phyloP scores from a whole-genome alignment of 1,139 yeast species.

The Magnusiomyces magnusii region DNA sequence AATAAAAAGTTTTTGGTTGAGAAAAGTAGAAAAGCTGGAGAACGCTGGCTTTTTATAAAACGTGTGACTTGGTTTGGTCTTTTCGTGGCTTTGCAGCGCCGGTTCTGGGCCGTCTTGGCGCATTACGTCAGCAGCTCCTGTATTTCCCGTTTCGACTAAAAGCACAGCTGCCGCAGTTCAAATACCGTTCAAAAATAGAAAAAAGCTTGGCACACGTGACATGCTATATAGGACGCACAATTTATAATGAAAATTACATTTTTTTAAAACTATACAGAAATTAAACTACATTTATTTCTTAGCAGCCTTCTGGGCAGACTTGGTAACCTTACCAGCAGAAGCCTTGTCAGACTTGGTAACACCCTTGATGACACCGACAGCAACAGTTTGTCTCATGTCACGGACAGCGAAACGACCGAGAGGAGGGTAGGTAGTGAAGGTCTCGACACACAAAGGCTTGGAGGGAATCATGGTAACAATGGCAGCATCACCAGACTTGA shows the following conservation, averaged over 20 bases:
- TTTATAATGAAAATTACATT: neutral
- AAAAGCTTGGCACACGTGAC: neutral
- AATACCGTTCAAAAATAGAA: neutral
- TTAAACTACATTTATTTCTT: constrained; percentile 61
- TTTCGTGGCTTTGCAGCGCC: neutral
- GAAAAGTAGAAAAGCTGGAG: neutral
- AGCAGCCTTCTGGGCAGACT: constrained; percentile 98
- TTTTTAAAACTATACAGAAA: neutral
- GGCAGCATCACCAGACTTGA: constrained; percentile 94
- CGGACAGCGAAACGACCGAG: constrained; percentile 99
- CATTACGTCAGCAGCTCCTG: neutral
- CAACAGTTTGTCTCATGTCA: constrained; percentile 99
- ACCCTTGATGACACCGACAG: constrained; percentile 99
- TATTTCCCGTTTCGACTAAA: too few relatives aligned
- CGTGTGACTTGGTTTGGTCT: neutral
- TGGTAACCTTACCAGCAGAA: constrained; percentile 93
- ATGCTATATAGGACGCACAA: neutral
- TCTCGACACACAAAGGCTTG: constrained; percentile 97
- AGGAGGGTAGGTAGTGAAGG: constrained; percentile 97
- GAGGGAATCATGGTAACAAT: constrained; percentile 86
- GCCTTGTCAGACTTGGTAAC: constrained; percentile 86
- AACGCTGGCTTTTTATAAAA: neutral
- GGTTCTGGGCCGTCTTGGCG: neutral
- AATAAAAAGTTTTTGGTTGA: neutral
- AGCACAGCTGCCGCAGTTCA: neutral